Evolutionary conservation across 2,329 filamentous ascomycete genomes (phyloP).

Genomic region (Apiospora pterosperma): DNA sequence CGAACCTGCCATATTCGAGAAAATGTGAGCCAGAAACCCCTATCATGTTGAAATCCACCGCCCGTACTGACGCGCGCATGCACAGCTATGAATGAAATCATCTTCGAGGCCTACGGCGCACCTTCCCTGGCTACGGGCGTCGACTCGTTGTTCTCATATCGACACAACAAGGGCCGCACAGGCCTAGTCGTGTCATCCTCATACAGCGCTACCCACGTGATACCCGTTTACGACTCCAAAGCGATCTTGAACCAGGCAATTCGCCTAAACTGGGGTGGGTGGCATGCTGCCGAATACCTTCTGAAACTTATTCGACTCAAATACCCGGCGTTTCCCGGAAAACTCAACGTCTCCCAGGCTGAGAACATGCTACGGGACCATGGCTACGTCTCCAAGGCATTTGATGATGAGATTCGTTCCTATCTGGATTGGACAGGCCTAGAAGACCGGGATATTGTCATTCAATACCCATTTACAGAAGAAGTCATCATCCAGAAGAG

Average conservation of each 20-base stretch:
- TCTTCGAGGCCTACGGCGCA: conserved; percentile 93
- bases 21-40: conserved; percentile 62
- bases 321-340: conserved; percentile 84
- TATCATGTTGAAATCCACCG: background rate
- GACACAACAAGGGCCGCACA: conserved; percentile 82
- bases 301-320: conserved; percentile 86
- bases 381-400: conserved; percentile 84
- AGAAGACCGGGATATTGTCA: conserved; percentile 81
- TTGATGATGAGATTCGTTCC: conserved; percentile 69
- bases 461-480: conserved; percentile 93
- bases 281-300: conserved; percentile 85
- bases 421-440: conserved; percentile 91
- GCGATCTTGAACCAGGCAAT: conserved; percentile 82
- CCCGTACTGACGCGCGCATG: conserved; percentile 7
- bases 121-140: conserved; percentile 91
- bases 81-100: conserved; percentile 90
- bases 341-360: conserved; percentile 81
- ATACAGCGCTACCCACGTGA: conserved; percentile 90
- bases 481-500: conserved; percentile 88
- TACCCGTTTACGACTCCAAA: conserved; percentile 86
- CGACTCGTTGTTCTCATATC: conserved; percentile 94
- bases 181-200: conserved; percentile 90
- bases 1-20: conserved; percentile 83
- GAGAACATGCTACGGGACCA: conserved; percentile 85
- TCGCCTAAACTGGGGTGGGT: conserved; percentile 91